Conservation (phyloP, 352 stramenopile genomes). For the Phytophthora europaea region DNA sequence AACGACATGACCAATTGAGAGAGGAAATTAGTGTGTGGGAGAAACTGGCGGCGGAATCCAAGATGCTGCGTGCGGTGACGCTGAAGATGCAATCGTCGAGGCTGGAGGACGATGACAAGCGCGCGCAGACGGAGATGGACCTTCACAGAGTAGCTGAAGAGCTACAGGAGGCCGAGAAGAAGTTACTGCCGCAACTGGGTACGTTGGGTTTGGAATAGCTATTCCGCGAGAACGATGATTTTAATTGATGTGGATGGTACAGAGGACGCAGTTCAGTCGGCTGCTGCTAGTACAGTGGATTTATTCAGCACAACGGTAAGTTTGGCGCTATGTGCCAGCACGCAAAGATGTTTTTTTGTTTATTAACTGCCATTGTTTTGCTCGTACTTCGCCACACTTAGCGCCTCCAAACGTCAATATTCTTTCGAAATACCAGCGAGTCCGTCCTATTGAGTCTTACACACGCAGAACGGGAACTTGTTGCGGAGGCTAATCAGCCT, state of each 20-base stretch:
- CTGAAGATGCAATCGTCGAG: constrained; percentile 48
- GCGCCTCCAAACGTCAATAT: constrained; percentile 77
- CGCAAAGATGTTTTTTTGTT: background rate
- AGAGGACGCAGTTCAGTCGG: constrained; percentile 56
- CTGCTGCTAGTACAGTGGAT: constrained; percentile 46
- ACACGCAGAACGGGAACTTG: constrained; percentile 61
- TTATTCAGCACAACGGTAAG: constrained; percentile 77
- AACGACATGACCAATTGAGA: constrained; percentile 60
- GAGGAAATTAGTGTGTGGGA: constrained; percentile 42
- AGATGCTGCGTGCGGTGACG: constrained; percentile 30
- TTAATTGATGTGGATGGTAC: background rate
- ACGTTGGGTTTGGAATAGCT: background rate
- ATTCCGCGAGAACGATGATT: background rate
- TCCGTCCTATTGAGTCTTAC: constrained; percentile 61
- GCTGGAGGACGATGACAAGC: constrained; percentile 57
- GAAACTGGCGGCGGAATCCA: constrained; percentile 32
- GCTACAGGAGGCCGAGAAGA: constrained; percentile 47
- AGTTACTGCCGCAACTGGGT: constrained; percentile 58
- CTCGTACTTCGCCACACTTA: constrained; percentile 23
- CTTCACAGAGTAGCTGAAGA: constrained; percentile 54
- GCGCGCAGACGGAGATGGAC: constrained; percentile 42
- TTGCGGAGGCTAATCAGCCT: constrained; percentile 48
- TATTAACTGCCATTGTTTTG: background rate
- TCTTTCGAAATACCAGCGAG: constrained; percentile 79
- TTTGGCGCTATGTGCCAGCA: background rate